phyloP scores from a whole-genome alignment of 176 grass and related monocot species.

The Oryza brachyantha region DNA sequence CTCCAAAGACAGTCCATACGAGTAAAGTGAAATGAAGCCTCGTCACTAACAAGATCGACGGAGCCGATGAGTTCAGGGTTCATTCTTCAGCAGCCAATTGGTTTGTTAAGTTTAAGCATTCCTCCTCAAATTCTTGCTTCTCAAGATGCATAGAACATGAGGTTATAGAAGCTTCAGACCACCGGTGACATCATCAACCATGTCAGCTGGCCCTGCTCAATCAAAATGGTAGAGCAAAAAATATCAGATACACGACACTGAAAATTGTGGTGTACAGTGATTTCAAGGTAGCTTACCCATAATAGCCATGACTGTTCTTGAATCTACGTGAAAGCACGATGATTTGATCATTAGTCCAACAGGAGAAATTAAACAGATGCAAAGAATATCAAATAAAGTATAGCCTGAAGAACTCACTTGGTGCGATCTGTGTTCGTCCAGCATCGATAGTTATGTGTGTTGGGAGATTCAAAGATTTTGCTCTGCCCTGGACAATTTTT shows the following conservation, averaged over 20 bases:
- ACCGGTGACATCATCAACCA: constrained; percentile 82
- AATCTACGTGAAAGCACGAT: constrained; percentile 51
- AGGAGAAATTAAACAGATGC: background rate
- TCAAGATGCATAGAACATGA: background rate
- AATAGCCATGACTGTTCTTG: constrained; percentile 85
- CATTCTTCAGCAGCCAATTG: constrained; percentile 13
- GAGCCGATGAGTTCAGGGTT: background rate
- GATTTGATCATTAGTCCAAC: background rate
- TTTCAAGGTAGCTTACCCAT: constrained; percentile 50
- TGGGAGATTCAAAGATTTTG: constrained; percentile 85
- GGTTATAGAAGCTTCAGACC: constrained; percentile 67
- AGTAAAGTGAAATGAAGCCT: background rate
- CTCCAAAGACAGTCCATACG: constrained; percentile 13
- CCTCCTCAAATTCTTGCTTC: background rate
- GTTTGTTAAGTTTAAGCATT: background rate
- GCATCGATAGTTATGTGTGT: constrained; percentile 94
- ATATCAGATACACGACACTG: background rate
- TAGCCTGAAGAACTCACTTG: constrained; percentile 55
- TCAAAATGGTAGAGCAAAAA: constrained; percentile 8
- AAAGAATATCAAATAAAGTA: background rate
- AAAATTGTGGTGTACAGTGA: background rate
- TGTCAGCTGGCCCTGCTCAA: constrained; percentile 62
- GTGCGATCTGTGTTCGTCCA: constrained; percentile 95
- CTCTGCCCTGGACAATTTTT: constrained; percentile 58
- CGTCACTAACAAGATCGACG: background rate